Conservation (phyloP, 2,329 filamentous ascomycete species). For the Chaetomiaceae sp. region DNA sequence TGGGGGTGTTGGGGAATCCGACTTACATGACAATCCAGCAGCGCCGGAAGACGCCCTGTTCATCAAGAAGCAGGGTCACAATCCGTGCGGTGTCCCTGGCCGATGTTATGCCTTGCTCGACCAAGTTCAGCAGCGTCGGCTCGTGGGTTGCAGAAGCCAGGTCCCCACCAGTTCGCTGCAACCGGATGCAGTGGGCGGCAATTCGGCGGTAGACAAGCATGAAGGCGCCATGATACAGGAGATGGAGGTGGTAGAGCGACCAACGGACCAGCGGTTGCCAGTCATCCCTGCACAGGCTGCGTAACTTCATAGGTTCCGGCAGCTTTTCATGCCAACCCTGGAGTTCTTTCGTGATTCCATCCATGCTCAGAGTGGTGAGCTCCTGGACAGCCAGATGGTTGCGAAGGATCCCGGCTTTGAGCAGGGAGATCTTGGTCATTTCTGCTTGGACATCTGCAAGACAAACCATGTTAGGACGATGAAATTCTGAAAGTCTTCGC, state of each 20-base stretch:
- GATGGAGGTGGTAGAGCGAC: conserved; percentile 30
- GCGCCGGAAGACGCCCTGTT: conserved; percentile 23
- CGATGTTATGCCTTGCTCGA: conserved; percentile 26
- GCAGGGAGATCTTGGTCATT: conserved; percentile 28
- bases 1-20: too few species aligned
- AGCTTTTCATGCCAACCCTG: conserved; percentile 29
- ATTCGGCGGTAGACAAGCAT: conserved; percentile 32
- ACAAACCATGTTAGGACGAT: not conserved
- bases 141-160: not conserved
- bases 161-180: not conserved
- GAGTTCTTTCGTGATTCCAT: conserved; percentile 28
- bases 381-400: conserved; percentile 29
- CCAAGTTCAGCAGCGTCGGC: conserved; percentile 11
- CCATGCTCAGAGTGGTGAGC: conserved; percentile 25
- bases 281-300: conserved; percentile 17
- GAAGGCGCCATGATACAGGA: conserved; percentile 31
- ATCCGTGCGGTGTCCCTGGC: conserved; percentile 28
- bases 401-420: conserved; percentile 30
- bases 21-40: conserved; percentile 32
- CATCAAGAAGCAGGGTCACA: conserved; percentile 22
- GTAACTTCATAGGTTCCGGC: conserved; percentile 25
- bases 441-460: conserved; percentile 29
- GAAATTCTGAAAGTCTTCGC: too few species aligned
- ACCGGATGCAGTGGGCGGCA: conserved; percentile 25
- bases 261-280: conserved; percentile 17